Evolutionary conservation across 2,329 filamentous ascomycete species (phyloP).

Genomic region (Fonsecaea nubica): DNA sequence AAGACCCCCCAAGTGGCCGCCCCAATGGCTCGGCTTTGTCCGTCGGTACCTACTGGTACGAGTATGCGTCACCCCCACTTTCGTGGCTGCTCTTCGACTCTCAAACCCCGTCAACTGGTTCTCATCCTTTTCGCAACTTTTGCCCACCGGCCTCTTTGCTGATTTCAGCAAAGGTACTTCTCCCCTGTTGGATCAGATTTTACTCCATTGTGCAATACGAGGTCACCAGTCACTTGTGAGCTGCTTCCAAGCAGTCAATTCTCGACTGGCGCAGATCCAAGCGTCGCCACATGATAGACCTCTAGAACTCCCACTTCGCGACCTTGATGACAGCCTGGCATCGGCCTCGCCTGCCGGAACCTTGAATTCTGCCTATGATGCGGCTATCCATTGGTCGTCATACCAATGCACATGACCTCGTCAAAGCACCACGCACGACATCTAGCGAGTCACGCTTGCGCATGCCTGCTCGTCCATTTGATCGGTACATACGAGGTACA

Average conservation of each 20-base stretch:
- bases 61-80: constrained; percentile 4
- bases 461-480: constrained; percentile 9
- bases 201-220: constrained; percentile 24
- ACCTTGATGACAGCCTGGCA: constrained; percentile 20
- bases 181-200: constrained; percentile 2
- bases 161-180: constrained; percentile 1
- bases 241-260: constrained; percentile 4
- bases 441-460: constrained; percentile 19
- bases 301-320: background rate
- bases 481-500: constrained; percentile 10
- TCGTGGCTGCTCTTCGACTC: constrained; percentile 9
- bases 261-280: constrained; percentile 17
- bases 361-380: constrained; percentile 30
- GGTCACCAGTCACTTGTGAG: constrained; percentile 22
- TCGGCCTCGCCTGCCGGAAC: constrained; percentile 18
- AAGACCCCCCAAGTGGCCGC: background rate
- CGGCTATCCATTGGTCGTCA: constrained; percentile 27
- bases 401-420: constrained; percentile 22
- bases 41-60: background rate
- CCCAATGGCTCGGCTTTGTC: constrained; percentile 2
- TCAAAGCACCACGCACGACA: constrained; percentile 11
- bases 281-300: constrained; percentile 20
- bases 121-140: constrained; percentile 11
- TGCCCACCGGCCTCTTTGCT: constrained; percentile 5
- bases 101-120: constrained; percentile 16